Evolutionary conservation across 2,329 filamentous ascomycete genomes (phyloP).

Genomic region (Sphaerostilbella broomeana): DNA sequence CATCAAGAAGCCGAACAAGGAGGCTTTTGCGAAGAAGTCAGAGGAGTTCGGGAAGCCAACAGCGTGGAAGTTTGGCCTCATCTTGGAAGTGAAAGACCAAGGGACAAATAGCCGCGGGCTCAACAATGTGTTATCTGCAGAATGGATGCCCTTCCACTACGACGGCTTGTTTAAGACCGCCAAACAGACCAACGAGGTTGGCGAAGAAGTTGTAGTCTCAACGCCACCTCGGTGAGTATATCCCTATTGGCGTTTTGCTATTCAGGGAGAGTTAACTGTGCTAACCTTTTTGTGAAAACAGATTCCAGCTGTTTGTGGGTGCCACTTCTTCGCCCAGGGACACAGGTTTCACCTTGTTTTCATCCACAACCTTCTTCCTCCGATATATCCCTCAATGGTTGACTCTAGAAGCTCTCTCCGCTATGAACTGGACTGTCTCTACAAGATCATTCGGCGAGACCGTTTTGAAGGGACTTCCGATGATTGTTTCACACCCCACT

Average conservation of each 20-base stretch:
- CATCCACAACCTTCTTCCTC: conserved; percentile 44
- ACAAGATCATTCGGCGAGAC: conserved; percentile 42
- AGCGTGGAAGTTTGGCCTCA: conserved; percentile 47
- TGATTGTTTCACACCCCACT: conserved; percentile 39
- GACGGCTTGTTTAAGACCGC: conserved; percentile 51
- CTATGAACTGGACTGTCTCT: conserved; percentile 42
- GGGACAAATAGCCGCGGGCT: conserved; percentile 36
- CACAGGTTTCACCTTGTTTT: conserved; percentile 49
- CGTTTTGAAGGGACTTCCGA: conserved; percentile 35
- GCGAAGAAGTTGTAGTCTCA: conserved; percentile 35
- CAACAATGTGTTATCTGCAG: conserved; percentile 48
- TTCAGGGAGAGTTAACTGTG: too few relatives aligned
- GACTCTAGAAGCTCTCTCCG: conserved; percentile 29
- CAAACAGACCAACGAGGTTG: conserved; percentile 32
- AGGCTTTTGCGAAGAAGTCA: conserved; percentile 39
- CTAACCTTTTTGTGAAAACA: conserved; percentile 14
- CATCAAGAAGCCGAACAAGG: conserved; percentile 36
- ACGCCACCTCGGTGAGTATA: conserved; percentile 36
- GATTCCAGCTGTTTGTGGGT: conserved; percentile 48
- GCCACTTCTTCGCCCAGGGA: conserved; percentile 40
- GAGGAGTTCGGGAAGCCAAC: conserved; percentile 41
- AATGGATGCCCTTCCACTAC: conserved; percentile 53
- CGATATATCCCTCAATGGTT: conserved; percentile 36
- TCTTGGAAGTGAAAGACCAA: conserved; percentile 45
- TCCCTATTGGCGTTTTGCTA: too few relatives aligned